Conservation (phyloP, 2,329 filamentous ascomycete genomes). For the Teratosphaeriaceae sp. region DNA sequence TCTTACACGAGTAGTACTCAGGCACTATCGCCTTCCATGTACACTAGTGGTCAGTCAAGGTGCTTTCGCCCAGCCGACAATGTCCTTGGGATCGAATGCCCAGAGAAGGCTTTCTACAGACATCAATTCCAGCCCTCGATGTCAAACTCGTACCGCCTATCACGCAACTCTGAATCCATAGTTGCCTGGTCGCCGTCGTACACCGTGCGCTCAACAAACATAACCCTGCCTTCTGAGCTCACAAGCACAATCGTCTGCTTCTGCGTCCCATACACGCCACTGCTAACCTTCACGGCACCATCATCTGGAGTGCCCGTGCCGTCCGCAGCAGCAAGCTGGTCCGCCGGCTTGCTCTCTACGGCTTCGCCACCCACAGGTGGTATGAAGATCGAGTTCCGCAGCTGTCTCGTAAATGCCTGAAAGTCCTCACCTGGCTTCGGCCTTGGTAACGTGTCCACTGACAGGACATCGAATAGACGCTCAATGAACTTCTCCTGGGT, state of each 20-base stretch:
- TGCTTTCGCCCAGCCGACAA: no score
- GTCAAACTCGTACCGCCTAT: slow-evolving; percentile 42
- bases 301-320: slow-evolving; percentile 11
- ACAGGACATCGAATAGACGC: slow-evolving; percentile 47
- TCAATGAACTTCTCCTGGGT: slow-evolving; percentile 47
- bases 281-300: slow-evolving; percentile 15
- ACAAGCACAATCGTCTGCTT: slow-evolving; percentile 58
- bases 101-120: no score
- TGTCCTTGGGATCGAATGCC: no score
- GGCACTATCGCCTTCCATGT: background rate
- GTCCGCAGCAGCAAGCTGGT: slow-evolving; percentile 35
- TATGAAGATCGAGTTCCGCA: slow-evolving; percentile 56
- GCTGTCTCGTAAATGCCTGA: slow-evolving; percentile 49
- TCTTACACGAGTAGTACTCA: slow-evolving; percentile 1
- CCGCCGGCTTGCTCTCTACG: slow-evolving; percentile 32
- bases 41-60: no score
- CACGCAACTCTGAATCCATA: slow-evolving; percentile 34
- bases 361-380: slow-evolving; percentile 47
- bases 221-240: slow-evolving; percentile 47
- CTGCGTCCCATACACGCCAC: slow-evolving; percentile 56
- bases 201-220: slow-evolving; percentile 57
- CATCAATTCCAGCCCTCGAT: slow-evolving; percentile 36
- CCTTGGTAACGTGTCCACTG: slow-evolving; percentile 49
- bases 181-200: slow-evolving; percentile 45
- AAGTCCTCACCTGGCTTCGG: slow-evolving; percentile 43